Base-by-base conservation (phyloP, 495 filamentous ascomycete genomes). In the Penicillium salamii region DNA sequence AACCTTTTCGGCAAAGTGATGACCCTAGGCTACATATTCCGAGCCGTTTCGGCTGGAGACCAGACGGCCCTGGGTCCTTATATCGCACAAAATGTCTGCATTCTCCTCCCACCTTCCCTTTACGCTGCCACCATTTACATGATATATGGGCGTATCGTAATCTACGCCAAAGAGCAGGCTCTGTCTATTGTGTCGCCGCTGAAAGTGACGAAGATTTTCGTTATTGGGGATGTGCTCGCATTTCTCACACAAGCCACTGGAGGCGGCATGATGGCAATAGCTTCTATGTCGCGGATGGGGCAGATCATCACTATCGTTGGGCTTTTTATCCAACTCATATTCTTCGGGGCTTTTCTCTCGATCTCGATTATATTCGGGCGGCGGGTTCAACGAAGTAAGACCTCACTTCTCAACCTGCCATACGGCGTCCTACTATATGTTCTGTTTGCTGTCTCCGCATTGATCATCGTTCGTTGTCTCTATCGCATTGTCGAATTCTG, bases 341-440 rank as follows among this genome's bases (percentile, higher is more conserved):
- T 61, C 42, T 73, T 75, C 47, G 54, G 51, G 24, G 40, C 68
- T 17, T 73, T 73, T 50, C 50, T 71, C 32, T 24, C 60, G 23
- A 55, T 53, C 14, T 51, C 59, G 0, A 13, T 54, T 7, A 12
- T 66, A 8, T 71, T 65, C 43, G 51, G 72, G 23, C 13, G 41
- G 9, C 64, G 71, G 1, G 49, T 64, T 11, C 46, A 46, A 5
- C 42, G 51, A 9, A 13, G 17, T 9, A 17, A 38, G 13, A 7
- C 15, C 5, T 15, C 15, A 6, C 17, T 38, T 4, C 18, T 7
- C 1, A 18, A 17, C 7, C 29, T 44, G 1, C 60, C 65, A 6
- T 38, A 19, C 7, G 36, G 36, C 7, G 20, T 18, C 18, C 21
- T 31, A 14, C 36, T 38, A 4, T 19, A 38, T 19, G 19, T 38